Percentiles rank a stretch among this genome's conserved stretches.
Evolutionary conservation across 371 early-diverging fungal genomes (phyloP).

Genomic region (Apophysomyces trapeziformis): DNA sequence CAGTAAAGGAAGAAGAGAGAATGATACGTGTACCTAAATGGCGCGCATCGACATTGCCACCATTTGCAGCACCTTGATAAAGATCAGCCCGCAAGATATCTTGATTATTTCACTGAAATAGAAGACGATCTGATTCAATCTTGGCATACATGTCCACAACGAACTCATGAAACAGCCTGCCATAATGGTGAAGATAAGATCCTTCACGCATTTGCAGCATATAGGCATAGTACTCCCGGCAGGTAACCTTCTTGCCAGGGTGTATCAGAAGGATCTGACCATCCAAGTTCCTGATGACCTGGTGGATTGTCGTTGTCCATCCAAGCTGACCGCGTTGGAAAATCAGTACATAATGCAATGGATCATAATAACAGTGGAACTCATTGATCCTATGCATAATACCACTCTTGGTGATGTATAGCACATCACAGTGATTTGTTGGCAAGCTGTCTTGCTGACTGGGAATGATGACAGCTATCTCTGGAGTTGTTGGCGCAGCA

Average conservation of each 20-base stretch:
- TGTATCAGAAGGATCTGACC: background rate
- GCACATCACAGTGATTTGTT: conserved; percentile 1
- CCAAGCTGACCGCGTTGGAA: conserved; percentile 14
- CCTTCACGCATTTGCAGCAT: background rate
- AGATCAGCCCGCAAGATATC: conserved; percentile 9
- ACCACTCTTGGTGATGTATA: background rate
- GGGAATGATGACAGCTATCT: conserved; percentile 14
- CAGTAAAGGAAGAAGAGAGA: conserved; percentile 20
- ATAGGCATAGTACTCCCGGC: background rate
- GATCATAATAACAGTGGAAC: conserved; percentile 6
- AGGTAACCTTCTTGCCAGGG: background rate
- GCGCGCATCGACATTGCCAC: background rate
- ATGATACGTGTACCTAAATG: conserved; percentile 7
- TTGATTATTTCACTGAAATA: conserved; percentile 6
- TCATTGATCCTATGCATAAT: conserved; percentile 7
- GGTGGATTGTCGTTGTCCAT: background rate
- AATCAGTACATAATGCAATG: conserved; percentile 12
- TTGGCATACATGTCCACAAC: conserved; percentile 22
- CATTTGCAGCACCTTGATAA: conserved; percentile 10
- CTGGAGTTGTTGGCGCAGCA: too few species aligned
- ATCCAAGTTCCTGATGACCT: background rate
- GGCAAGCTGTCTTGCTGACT: background rate
- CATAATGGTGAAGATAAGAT: conserved; percentile 8
- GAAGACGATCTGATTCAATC: conserved; percentile 5
- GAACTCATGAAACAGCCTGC: conserved; percentile 15